Evolutionary conservation across 2,329 filamentous ascomycete genomes (phyloP), one percentile per base, ranked within the genome.

Genomic region (Arthrobotrys iridis): DNA sequence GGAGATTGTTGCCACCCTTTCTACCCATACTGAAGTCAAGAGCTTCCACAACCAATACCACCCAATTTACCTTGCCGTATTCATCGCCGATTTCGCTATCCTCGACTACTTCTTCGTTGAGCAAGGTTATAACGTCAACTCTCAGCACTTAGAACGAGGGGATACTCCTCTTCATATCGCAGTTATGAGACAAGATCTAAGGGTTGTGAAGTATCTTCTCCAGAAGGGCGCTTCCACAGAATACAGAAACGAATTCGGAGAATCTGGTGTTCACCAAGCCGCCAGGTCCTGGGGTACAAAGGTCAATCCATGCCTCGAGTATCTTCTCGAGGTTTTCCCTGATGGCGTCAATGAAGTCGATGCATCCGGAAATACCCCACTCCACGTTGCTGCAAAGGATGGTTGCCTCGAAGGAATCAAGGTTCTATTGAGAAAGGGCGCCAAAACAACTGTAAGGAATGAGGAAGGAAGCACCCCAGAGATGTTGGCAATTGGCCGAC

Each of bases 21-120:
- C 63, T 57, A 43, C 55, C 8, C 71, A 68, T 48, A 68, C 71
- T 2, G 71, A 75, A 46, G 67, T 75, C 40, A 75, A 75, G 48
- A 75, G 60, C 40, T 75, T 75, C 71, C 71, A 75, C 30, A 75
- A 75, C 41, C 71, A 75, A 59, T 75, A 75, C 37, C 71, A 75
- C 26, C 71, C 71, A 10, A 75, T 75, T 48, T 75, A 75, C 41
- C 71, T 75, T 41, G 71, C 71, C 22, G 71, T 75, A 8, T 75
- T 75, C 41, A 75, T 75, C 22, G 71, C 71, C 46, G 71, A 75
- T 24, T 75, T 75, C 30, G 63, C 57, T 40, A 75, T 75, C 24
- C 71, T 75, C 26, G 71, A 75, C 57, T 75, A 33, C 58, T 75
- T 75, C 46, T 68, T 75, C 57, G 50, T 68, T 26, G 71, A 75